These are phyloP conservation scores for Tolypocladium guangdongense DNA, from an alignment of 2,329 filamentous ascomycete genomes.

Conservation along the genomic window DNA sequence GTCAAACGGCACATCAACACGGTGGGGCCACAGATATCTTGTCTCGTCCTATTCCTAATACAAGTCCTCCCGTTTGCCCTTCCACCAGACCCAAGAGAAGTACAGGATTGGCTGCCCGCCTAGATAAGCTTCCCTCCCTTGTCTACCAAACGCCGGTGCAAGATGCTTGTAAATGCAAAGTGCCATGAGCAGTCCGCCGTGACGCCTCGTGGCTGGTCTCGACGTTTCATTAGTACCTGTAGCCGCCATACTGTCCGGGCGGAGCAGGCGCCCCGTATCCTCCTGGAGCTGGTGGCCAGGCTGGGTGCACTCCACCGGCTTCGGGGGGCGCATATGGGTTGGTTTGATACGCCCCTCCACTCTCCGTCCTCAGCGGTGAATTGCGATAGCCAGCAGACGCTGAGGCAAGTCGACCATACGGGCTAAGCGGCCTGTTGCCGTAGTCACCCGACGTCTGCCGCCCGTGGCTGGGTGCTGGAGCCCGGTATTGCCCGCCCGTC, in stretches of 20 bases:
- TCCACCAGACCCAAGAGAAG: not conserved
- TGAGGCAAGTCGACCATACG: slow-evolving; percentile 32
- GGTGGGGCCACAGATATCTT: not conserved
- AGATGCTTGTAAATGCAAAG: not conserved
- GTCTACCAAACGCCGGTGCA: slow-evolving; percentile 2
- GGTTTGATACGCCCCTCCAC: slow-evolving; percentile 14
- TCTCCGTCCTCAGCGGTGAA: slow-evolving; percentile 39
- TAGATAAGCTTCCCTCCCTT: not conserved
- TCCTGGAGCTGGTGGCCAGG: slow-evolving; percentile 18
- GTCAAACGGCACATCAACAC: not conserved
- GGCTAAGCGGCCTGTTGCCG: slow-evolving; percentile 32
- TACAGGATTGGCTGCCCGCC: not conserved
- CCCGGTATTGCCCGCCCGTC: slow-evolving; percentile 23
- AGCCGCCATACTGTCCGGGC: slow-evolving; percentile 24
- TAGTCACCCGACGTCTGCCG: slow-evolving; percentile 34
- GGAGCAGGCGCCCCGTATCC: slow-evolving; percentile 19
- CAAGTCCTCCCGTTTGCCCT: not conserved
- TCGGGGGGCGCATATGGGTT: slow-evolving; percentile 20
- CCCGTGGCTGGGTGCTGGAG: slow-evolving; percentile 22
- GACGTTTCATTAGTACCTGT: slow-evolving; percentile 17
- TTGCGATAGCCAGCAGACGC: slow-evolving; percentile 36
- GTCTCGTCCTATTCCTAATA: not conserved
- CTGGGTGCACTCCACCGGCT: slow-evolving; percentile 9
- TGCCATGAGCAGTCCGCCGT: not conserved
- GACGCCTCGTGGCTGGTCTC: not conserved